Base-by-base conservation (phyloP, 768 basidiomycete genomes). In the Naganishia kalamii region DNA sequence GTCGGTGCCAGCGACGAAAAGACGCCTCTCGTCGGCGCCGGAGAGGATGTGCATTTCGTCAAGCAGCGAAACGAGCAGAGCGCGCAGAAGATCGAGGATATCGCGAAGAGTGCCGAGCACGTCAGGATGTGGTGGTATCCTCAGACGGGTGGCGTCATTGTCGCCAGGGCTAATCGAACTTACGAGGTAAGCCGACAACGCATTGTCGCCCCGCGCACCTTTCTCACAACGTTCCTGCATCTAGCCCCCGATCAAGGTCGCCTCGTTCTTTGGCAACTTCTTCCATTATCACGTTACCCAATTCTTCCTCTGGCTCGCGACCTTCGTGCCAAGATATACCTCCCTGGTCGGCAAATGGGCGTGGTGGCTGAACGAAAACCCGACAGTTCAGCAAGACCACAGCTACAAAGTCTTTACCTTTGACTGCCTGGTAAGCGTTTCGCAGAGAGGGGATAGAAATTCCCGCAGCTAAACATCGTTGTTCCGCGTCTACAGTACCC, bases 71-170 rank as follows among this genome's bases (percentile, higher is more conserved):
- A 57, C 19, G 4, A 15, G 35, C 54, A 57, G 30, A 57, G 54
- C 54, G 40, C 40, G 54, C 33, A 57, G 64, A 69, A 61, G 59
- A 52, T 79, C 23, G 75, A 76, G 65, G 66, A 70, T 52, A 76
- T 81, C 67, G 78, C 77, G 25, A 65, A 69, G 46, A 79, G 85
- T n/a, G 86, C 89, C 1, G 85, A 99, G 77, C 91, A 96, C 75
- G 88, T 90, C n/a, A 83, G 92, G 19, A 82, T 92, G 19, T 96
- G 90, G 90, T 99, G 93, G 93, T 94, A 87, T 79, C 92, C 93
- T 2, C 86, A 88, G 52, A 83, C 85, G 15, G 86, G 87, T 65
- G 79, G 79, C 35, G 82, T 94, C 52, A 84, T 89, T 40, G 83
- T 88, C 57, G 88, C 86, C 72, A 81, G 85, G 68, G 83, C 87